Evolutionary conservation across 2,329 filamentous ascomycete genomes (phyloP), one percentile per base, ranked within the genome.

Genomic region (Xylaria multiplex): DNA sequence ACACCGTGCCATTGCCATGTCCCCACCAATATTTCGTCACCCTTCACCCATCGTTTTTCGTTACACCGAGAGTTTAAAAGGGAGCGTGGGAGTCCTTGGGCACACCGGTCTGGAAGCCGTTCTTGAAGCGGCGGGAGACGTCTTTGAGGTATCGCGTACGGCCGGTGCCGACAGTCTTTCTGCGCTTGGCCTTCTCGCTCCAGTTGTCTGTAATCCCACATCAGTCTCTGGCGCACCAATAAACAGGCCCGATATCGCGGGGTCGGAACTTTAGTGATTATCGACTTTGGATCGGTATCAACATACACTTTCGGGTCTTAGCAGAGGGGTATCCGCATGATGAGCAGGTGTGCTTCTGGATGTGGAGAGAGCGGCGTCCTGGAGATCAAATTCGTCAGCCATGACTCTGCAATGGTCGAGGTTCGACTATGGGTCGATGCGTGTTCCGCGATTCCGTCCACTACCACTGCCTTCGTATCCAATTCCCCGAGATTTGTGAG

Each of bases 131-230:
- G 83, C 96, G 91, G 81, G 93, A 87, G 81, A 99, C 90, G 79
- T 88, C 88, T 89, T 96, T 97, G 82, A 99, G 89, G 86, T 94
- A 93, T 81, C 93, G 90, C 91, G 94, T 96, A 84, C 96, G 93
- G 83, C 96, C 96, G 80, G 93, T 95, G 79, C 96, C 96, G 82
- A 92, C 95, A 81, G 95, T 97, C 94, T 97, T 98, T 91, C 96
- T 96, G 84, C 96, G 89, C 93, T 98, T 98, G 79, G 94, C 95
- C 92, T 99, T 99, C 90, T 98, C 95, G 84, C 92, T 90, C 96
- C 96, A 99, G 92, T 99, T 97, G 91, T 91, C 95, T 98, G 81
- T 64, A 56, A 32, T 81, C 48, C 57, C 27, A 46, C 37, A 66
- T 71, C 56, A 67, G 60, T 64, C 59, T 59, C 60, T 35, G 35